Conservation (phyloP, 495 filamentous ascomycete genomes). For the Paragyromitra xinjiangensis region DNA sequence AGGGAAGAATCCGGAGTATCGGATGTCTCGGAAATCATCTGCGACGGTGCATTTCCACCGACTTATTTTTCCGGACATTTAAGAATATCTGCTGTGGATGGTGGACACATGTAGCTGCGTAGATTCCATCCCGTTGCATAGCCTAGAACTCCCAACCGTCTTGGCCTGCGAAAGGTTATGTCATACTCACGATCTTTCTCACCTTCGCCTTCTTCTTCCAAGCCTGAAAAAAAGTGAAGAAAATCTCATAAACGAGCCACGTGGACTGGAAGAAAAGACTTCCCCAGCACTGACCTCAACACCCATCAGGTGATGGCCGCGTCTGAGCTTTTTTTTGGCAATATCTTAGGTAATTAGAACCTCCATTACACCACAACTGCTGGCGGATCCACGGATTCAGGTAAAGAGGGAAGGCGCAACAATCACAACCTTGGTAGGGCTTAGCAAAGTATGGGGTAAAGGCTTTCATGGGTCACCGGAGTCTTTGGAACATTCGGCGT, state of each 20-base stretch:
- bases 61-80: no score
- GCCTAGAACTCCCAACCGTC: conserved; percentile 2
- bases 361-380: conserved; percentile 27
- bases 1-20: neutral
- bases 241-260: conserved; percentile 24
- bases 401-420: conserved; percentile 39
- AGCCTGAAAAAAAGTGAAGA: conserved; percentile 1
- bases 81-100: neutral
- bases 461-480: conserved; percentile 39
- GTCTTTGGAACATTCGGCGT: conserved; percentile 28
- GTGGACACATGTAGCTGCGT: neutral
- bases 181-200: conserved; percentile 42
- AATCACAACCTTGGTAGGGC: conserved; percentile 42
- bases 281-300: conserved; percentile 31
- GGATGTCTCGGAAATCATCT: neutral
- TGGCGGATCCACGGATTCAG: conserved; percentile 29
- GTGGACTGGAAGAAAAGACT: conserved; percentile 25
- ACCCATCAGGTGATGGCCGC: conserved; percentile 40
- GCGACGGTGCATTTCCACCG: neutral
- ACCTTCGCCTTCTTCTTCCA: conserved; percentile 28
- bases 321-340: conserved; percentile 24
- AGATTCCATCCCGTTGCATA: conserved; percentile 2
- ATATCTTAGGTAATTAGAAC: conserved; percentile 43
- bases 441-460: conserved; percentile 44
- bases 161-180: conserved; percentile 39